phyloP scores from a whole-genome alignment of 805 yeast species.

The Saccharomycopsis fermentans region DNA sequence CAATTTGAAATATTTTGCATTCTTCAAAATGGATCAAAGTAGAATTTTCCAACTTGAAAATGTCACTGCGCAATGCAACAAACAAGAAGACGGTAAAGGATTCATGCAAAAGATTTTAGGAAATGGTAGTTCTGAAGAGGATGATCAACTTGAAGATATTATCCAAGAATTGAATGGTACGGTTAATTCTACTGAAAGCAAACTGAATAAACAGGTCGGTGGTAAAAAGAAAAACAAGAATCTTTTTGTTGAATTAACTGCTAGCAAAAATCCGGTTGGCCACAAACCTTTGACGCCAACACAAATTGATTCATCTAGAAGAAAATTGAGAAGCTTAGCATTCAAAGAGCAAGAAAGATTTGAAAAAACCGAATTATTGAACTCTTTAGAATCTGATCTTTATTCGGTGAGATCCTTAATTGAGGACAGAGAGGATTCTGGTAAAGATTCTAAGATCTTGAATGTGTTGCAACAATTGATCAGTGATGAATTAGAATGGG shows the following conservation, averaged over 20 bases:
- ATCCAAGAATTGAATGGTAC: not conserved
- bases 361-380: slow-evolving; percentile 15
- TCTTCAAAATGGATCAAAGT: slow-evolving; percentile 37
- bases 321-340: slow-evolving; percentile 11
- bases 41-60: slow-evolving; percentile 39
- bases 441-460: not conserved
- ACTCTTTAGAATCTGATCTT: slow-evolving; percentile 17
- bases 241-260: not conserved
- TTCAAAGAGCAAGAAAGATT: slow-evolving; percentile 15
- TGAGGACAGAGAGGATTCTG: slow-evolving; percentile 15
- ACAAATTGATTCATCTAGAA: slow-evolving; percentile 11
- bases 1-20: slow-evolving; percentile 30
- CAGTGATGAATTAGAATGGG: slow-evolving; percentile 17
- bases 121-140: slow-evolving; percentile 2
- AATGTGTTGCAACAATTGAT: slow-evolving; percentile 13
- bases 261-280: not conserved
- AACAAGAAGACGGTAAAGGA: slow-evolving; percentile 8
- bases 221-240: slow-evolving; percentile 6
- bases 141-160: not conserved
- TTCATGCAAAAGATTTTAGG: slow-evolving; percentile 15
- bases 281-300: slow-evolving; percentile 4
- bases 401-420: slow-evolving; percentile 14
- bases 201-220: not conserved
- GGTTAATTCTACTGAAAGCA: not conserved
- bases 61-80: slow-evolving; percentile 35